Evolutionary conservation across 306 rosid species (phyloP), one percentile per base, ranked within the genome.

Genomic region (Morella rubra): DNA sequence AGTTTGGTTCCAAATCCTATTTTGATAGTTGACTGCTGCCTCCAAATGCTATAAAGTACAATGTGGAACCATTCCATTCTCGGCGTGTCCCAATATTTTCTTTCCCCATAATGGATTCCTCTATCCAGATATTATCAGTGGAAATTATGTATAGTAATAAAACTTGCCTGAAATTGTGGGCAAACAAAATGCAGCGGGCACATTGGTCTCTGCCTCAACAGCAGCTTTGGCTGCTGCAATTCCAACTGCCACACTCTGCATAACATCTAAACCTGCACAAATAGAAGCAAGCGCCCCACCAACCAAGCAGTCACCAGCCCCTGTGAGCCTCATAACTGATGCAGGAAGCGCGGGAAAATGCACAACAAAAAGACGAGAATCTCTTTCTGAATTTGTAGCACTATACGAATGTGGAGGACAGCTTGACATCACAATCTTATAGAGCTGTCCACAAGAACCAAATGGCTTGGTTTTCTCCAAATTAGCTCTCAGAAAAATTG

Each of bases 241-340:
- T 61, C 98, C 98, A 64, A 94, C 93, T 8, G 95, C 93, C 62
- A 89, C 79, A 53, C 98, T 85, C 81, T 86, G 95, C 85, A 92
- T 84, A 49, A 92, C 77, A 88, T 92, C 86, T 73, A 92, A 89
- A 78, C 97, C 97, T 12, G 87, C 86, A 84, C 95, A 94, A 58
- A 89, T 54, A 27, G 98, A 92, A 20, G 91, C 44, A 66, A 94
- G 81, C 22, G 77, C 80, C 69, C 95, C 97, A 9, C 98, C 98
- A 66, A 92, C 97, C 81, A 94, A 86, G 86, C 98, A 92, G 89
- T 94, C 98, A 60, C 98, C 98, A 5, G 96, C 96, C 24, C 97
- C 96, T 0, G 92, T 89, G 65, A 90, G 89, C 88, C 93, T 90
- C 85, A 86, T 88, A 67, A 92, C 96, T 32, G 93, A 84, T 37